Evolutionary conservation across 2,329 filamentous ascomycete species (phyloP), one percentile per base, ranked within the genome.

Genomic region (Thielaviopsis populi): DNA sequence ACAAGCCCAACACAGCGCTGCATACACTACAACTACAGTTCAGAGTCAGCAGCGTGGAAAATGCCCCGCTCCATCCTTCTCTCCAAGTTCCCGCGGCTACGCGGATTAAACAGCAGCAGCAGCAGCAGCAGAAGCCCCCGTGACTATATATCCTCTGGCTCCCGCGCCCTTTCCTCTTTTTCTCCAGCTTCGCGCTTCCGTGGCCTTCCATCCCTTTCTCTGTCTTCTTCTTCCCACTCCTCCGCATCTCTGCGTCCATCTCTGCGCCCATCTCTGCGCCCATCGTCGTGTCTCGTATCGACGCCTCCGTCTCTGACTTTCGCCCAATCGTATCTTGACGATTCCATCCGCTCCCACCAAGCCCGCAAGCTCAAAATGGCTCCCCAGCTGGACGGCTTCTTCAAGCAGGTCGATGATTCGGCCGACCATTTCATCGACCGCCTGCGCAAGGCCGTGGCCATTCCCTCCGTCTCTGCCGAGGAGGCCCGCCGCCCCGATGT

Each of bases 391-490:
- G 89, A 96, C 75, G 81, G 86, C 68, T 97, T 88, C 80, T 97
- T 96, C 81, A 85, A 89, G 77, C 85, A 96, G 82, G 90, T 96
- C 70, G 91, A 96, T 75, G 77, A 77, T 73, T 80, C 91, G 71
- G 82, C 90, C 61, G 83, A 85, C 69, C 79, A 83, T 72, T 96
- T 96, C 77, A 95, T 96, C 75, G 87, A 95, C 70, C 87, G 92
- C 70, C 84, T 99, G 66, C 83, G 89, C 72, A 85, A 91, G 75
- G 94, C 94, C 63, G 94, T 99, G 66, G 92, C 91, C 62, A 99
- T 99, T 71, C 94, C 94, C 22, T 99, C 94, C 68, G 82, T 99
- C 73, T 97, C 92, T 41, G 89, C 92, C 59, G 91, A 96, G 68
- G 90, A 94, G 72, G 86, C 87, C 69, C 86, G 89, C 72, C 86